Evolutionary conservation across 306 rosid species (phyloP).

Genomic region (Quillaja saponaria): DNA sequence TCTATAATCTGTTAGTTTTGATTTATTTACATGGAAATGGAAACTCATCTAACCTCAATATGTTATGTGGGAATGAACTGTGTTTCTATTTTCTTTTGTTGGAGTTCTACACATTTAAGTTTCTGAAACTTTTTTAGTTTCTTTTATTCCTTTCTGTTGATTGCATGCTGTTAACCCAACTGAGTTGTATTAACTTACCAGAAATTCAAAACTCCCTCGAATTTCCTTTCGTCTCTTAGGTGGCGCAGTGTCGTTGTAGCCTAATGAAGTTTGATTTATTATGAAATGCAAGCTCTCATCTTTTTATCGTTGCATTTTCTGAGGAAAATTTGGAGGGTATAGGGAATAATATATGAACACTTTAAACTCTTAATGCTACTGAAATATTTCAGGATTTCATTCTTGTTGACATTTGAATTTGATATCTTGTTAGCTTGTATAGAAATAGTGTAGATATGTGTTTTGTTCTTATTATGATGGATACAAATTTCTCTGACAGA

Average conservation of each 20-base stretch:
- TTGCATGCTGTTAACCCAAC: not conserved
- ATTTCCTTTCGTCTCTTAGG: not conserved
- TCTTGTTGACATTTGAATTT: not conserved
- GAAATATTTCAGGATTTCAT: not conserved
- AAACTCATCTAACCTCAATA: not conserved
- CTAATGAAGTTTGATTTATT: not conserved
- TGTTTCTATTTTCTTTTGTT: not conserved
- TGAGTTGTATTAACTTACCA: not conserved
- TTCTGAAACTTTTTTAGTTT: too few relatives aligned
- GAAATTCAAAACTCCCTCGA: not conserved
- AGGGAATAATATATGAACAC: not conserved
- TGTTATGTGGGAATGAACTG: not conserved
- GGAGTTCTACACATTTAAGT: too few relatives aligned
- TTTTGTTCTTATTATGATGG: not conserved
- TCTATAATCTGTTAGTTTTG: not conserved
- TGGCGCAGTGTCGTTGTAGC: not conserved
- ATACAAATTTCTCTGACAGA: slow-evolving; percentile 41
- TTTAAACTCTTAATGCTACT: not conserved
- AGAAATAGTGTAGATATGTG: not conserved
- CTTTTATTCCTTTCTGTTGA: too few relatives aligned
- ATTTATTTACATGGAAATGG: not conserved
- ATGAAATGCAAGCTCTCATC: not conserved
- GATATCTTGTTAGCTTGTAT: too few relatives aligned
- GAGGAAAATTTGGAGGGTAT: too few relatives aligned
- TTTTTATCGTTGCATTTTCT: not conserved